Conservation (phyloP, 1,284 basidiomycete species). For the Puccinia brachypodii region DNA sequence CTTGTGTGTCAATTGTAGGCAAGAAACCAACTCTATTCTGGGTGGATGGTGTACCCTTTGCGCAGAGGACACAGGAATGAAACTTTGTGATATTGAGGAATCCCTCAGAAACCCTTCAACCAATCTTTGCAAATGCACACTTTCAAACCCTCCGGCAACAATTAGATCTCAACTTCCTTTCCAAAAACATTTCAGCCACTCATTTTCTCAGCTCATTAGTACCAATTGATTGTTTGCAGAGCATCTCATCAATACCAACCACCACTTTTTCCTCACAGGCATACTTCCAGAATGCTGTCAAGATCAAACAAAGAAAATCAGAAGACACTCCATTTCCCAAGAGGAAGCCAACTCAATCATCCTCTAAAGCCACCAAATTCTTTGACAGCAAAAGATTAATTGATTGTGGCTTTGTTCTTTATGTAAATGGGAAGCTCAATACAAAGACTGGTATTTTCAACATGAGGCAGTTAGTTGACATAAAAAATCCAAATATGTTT, state of each 20-base stretch:
- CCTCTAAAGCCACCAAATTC: not conserved
- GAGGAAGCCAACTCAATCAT: not conserved
- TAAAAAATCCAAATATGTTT: not conserved
- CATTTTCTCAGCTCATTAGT: not conserved
- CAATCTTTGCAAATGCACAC: no score
- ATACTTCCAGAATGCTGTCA: not conserved
- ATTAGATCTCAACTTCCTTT: not conserved
- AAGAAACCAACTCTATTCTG: not conserved
- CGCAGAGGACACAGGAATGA: not conserved
- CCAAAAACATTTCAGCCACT: not conserved
- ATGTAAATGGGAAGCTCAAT: not conserved
- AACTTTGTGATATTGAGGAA: not conserved
- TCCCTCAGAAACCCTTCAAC: not conserved
- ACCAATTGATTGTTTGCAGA: no score
- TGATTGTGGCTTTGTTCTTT: slow-evolving; percentile 1
- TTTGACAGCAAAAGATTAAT: not conserved
- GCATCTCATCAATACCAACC: not conserved
- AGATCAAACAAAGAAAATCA: not conserved
- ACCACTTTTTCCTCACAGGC: not conserved
- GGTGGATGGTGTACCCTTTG: not conserved
- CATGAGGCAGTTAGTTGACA: not conserved
- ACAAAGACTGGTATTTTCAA: not conserved
- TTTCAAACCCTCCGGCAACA: not conserved
- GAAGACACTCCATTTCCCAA: not conserved
- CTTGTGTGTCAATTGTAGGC: not conserved